Percentiles rank a stretch among this genome's conserved stretches.
phyloP scores from a whole-genome alignment of 441 rosid species.

The Breynia disticha region DNA sequence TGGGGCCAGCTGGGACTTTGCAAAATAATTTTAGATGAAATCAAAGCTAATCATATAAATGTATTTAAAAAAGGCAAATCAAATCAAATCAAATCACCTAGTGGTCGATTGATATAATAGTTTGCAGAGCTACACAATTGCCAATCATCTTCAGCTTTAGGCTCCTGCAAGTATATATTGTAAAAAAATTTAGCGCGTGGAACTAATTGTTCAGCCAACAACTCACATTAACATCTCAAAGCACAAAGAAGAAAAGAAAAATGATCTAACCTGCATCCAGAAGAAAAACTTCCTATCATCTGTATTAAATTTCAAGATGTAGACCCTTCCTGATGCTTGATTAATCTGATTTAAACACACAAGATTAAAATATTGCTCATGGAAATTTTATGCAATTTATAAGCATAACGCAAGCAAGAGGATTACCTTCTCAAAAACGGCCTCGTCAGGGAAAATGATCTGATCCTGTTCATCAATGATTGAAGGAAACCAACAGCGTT shows the following conservation, averaged over 20 bases:
- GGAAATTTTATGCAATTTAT: neutral
- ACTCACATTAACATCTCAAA: no score
- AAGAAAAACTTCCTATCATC: constrained; percentile 82
- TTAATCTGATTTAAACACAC: constrained; percentile 40
- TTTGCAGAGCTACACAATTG: constrained; percentile 63
- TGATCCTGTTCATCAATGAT: constrained; percentile 55
- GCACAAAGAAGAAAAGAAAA: constrained; percentile 6
- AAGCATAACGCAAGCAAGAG: neutral
- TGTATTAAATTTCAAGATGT: constrained; percentile 71
- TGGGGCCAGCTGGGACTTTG: no score
- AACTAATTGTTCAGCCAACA: neutral
- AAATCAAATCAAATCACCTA: constrained; percentile 48
- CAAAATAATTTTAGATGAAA: neutral
- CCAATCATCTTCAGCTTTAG: constrained; percentile 60
- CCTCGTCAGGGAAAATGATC: constrained; percentile 87
- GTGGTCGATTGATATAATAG: constrained; percentile 56
- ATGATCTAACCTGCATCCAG: constrained; percentile 75
- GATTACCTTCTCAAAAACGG: constrained; percentile 84
- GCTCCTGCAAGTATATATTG: constrained; percentile 50
- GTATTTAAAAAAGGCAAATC: constrained; percentile 11
- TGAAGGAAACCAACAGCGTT: constrained; percentile 36
- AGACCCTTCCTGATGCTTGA: constrained; percentile 86
- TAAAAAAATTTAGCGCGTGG: no score
- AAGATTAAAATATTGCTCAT: neutral
- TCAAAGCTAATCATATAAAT: neutral